Evolutionary conservation across 257 asterid species (phyloP).

Genomic region (Solanum dulcamara): DNA sequence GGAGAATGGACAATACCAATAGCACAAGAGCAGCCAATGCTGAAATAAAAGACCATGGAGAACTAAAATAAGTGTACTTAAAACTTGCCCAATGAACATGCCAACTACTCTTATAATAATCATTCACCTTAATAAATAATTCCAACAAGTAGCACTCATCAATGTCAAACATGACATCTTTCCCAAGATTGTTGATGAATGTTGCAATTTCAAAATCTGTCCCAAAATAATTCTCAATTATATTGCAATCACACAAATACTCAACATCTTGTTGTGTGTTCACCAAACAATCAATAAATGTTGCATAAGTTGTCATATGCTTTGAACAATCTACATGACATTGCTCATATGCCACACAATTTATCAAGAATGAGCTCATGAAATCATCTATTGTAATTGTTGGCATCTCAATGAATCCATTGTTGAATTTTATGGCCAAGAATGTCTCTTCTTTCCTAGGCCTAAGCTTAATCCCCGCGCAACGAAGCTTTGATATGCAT

Average conservation of each 20-base stretch:
- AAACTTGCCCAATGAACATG: conserved; percentile 74
- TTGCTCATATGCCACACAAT: conserved; percentile 90
- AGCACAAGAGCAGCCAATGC: conserved; percentile 68
- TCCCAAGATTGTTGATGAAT: conserved; percentile 66
- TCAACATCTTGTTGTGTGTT: conserved; percentile 54
- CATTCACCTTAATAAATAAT: conserved; percentile 53
- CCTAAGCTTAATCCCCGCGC: conserved; percentile 49
- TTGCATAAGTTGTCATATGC: conserved; percentile 73
- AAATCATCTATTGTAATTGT: conserved; percentile 61
- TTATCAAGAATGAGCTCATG: conserved; percentile 51
- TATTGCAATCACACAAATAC: conserved; percentile 37
- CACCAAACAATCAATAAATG: conserved; percentile 53
- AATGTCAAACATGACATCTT: conserved; percentile 60
- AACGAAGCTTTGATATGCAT: conserved; percentile 56
- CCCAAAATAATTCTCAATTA: conserved; percentile 69
- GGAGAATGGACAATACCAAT: conserved; percentile 51
- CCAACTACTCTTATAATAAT: conserved; percentile 48
- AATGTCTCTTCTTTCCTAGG: conserved; percentile 40
- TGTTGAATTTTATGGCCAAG: conserved; percentile 36
- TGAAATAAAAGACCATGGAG: conserved; percentile 84
- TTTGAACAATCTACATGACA: conserved; percentile 52
- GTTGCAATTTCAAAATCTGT: conserved; percentile 61
- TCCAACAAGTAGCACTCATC: conserved; percentile 46
- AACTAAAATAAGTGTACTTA: conserved; percentile 64
- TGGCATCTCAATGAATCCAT: conserved; percentile 70